Evolutionary conservation across 2,329 filamentous ascomycete species (phyloP), one percentile per base, ranked within the genome.

Genomic region (Chrysoporthe austroafricana): DNA sequence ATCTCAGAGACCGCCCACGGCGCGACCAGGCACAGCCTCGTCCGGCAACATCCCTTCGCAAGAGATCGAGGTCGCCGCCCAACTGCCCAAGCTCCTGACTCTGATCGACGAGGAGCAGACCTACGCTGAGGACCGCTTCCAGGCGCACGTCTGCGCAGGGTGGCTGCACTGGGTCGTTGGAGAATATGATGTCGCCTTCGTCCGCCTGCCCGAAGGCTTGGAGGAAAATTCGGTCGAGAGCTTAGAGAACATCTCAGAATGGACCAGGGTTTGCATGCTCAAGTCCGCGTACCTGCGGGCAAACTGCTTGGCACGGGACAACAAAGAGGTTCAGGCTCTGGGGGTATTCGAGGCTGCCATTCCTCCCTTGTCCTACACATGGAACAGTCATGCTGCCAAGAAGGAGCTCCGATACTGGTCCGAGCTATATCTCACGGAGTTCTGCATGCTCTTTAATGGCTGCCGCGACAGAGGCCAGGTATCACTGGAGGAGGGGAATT

Each of bases 141-240:
- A 97, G 78, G 94, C 93, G 43, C 90, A 88, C 69, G 89, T 96
- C 63, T 96, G 93, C 77, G 78, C 95, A 57, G 94, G 90, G 65
- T 96, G 94, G 91, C 83, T 97, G 73, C 89, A 96, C 75, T 97
- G 92, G 88, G 87, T 89, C 9, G 79, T 91, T 64, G 89, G 88
- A 44, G 91, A 96, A 72, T 91, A 91, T 71, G 82, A 81, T 0
- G 77, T 87, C 54, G 90, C 90, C 48, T 79, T 86, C 54, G 80
- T 81, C 46, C 85, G 83, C 66, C 81, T 97, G 16, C 92, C 92
- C 4, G 83, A 83, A 67, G 86, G 88, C 71, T 83, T 92, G 62
- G 84, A 85, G 59, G 81, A 83, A 57, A 84, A 86, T 39, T 80
- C 82, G 50, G 77, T 89, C 66, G 83, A 85, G 39, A 80, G 81